A percentile compares a stretch with the other conserved stretches of the same genome.
phyloP scores from a whole-genome alignment of 768 basidiomycete species.

The Boletus pseudo-olivaceus region DNA sequence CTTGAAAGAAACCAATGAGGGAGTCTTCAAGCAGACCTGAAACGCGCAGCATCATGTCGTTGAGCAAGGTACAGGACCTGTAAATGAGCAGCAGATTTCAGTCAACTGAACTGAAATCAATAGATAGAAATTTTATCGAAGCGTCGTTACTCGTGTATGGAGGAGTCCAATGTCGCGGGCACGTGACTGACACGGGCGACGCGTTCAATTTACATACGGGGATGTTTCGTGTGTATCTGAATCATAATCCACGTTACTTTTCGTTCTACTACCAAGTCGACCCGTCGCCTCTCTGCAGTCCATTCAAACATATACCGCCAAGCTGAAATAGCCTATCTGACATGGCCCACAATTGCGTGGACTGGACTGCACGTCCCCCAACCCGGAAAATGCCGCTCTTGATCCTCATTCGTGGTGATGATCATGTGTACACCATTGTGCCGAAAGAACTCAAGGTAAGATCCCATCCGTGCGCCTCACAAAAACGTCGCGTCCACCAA shows the following conservation, averaged over 20 bases:
- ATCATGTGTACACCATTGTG: conserved; percentile 16
- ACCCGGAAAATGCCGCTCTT: conserved; percentile 17
- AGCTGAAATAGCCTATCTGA: neutral
- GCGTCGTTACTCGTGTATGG: too few species aligned
- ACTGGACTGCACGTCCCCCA: conserved; percentile 24
- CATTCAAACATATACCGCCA: neutral
- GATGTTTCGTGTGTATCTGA: too few species aligned
- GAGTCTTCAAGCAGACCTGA: neutral
- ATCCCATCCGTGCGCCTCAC: neutral
- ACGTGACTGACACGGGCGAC: conserved; percentile 12
- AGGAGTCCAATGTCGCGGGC: neutral
- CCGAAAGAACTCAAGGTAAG: conserved; percentile 19
- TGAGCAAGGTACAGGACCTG: neutral
- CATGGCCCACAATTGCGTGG: conserved; percentile 27
- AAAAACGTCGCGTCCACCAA: neutral
- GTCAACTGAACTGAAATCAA: neutral
- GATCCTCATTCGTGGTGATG: conserved; percentile 14
- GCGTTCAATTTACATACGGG: neutral
- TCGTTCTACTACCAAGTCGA: neutral
- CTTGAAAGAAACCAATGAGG: neutral
- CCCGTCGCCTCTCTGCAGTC: too few species aligned
- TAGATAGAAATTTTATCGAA: neutral
- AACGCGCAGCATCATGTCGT: neutral
- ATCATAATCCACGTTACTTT: neutral
- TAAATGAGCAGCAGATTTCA: neutral